Conservation (phyloP, 306 rosid species). For the Benincasa hispida region DNA sequence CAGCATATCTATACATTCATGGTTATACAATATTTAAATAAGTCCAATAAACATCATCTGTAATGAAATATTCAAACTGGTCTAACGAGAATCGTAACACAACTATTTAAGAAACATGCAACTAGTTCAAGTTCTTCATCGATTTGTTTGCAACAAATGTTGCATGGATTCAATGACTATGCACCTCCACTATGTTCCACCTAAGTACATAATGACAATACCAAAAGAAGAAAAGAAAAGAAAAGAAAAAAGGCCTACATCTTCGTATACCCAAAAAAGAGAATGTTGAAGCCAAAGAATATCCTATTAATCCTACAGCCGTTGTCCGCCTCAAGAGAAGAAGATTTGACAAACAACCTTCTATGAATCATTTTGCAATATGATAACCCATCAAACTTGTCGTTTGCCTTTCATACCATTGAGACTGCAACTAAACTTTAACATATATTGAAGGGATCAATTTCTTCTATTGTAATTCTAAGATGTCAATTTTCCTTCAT, state of each 20-base stretch:
- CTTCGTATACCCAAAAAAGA: not conserved
- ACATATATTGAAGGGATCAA: not conserved
- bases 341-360: not conserved
- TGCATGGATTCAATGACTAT: not conserved
- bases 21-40: not conserved
- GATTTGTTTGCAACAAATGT: not conserved
- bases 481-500: slow-evolving; percentile 38
- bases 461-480: slow-evolving; percentile 3
- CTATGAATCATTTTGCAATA: not conserved
- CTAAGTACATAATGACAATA: not conserved
- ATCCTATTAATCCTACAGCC: not conserved
- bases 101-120: not conserved
- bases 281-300: not conserved
- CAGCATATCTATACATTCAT: not conserved
- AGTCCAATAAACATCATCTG: not conserved
- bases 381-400: not conserved
- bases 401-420: not conserved
- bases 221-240: not conserved
- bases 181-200: not conserved
- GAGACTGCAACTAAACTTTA: not conserved
- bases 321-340: not conserved
- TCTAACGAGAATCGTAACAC: not conserved
- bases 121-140: not conserved
- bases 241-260: not conserved
- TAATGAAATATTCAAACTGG: not conserved